Conservation (phyloP, 345 rosid genomes). For the Orychophragmus violaceus region DNA sequence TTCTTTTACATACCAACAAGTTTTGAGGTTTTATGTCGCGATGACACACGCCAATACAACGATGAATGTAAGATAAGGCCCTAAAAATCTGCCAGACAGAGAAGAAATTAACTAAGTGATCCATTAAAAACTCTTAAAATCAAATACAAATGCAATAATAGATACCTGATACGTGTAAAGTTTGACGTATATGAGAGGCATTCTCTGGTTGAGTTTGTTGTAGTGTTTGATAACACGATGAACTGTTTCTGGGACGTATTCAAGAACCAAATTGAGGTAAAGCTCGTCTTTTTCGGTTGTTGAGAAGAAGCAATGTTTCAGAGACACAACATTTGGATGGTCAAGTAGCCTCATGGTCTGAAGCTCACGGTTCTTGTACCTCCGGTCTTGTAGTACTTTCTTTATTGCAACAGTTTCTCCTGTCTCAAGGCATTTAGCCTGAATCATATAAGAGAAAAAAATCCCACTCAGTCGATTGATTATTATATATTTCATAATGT, state of each 20-base stretch:
- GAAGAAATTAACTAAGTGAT: not conserved
- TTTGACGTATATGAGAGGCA: slow-evolving; percentile 89
- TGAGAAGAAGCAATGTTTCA: slow-evolving; percentile 97
- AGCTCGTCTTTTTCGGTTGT: slow-evolving; percentile 94
- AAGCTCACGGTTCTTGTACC: slow-evolving; percentile 96
- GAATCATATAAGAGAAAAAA: not conserved
- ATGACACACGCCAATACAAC: slow-evolving; percentile 83
- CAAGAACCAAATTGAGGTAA: slow-evolving; percentile 92
- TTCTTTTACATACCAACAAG: slow-evolving; percentile 57
- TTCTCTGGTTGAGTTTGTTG: slow-evolving; percentile 79
- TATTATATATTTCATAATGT: no score
- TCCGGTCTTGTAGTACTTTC: slow-evolving; percentile 93
- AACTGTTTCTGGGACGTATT: slow-evolving; percentile 92
- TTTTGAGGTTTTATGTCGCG: slow-evolving; percentile 98
- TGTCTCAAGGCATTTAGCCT: slow-evolving; percentile 98
- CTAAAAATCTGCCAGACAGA: slow-evolving; percentile 72
- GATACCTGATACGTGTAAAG: slow-evolving; percentile 89
- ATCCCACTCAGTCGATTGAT: not conserved
- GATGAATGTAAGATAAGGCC: slow-evolving; percentile 86
- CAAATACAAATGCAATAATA: not conserved
- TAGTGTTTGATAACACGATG: slow-evolving; percentile 89
- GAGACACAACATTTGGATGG: slow-evolving; percentile 80
- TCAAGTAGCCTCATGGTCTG: slow-evolving; percentile 98
- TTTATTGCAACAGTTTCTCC: slow-evolving; percentile 97
- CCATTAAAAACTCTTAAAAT: not conserved